A percentile compares a stretch with the other conserved stretches of the same genome.
Evolutionary conservation across 2,329 filamentous ascomycete genomes (phyloP).

Genomic region (Monosporascus sp.): DNA sequence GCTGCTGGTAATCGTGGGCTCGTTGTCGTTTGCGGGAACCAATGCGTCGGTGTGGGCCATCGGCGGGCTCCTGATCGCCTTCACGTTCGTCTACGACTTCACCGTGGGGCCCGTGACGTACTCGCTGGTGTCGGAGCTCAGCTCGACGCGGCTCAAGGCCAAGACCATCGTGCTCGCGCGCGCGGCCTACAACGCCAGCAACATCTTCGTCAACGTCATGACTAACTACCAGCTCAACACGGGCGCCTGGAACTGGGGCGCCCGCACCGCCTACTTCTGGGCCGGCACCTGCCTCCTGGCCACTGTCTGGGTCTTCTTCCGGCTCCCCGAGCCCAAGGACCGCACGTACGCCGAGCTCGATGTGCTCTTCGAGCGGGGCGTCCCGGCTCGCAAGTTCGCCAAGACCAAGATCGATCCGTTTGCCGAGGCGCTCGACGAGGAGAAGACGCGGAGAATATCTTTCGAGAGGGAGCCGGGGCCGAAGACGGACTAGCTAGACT

Average conservation of each 20-base stretch:
- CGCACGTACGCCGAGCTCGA: slow-evolving; percentile 41
- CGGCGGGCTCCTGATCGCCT: slow-evolving; percentile 43
- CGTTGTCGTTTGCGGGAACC: slow-evolving; percentile 29
- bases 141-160: slow-evolving; percentile 47
- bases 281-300: slow-evolving; percentile 42
- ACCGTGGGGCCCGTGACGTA: slow-evolving; percentile 51
- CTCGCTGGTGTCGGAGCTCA: slow-evolving; percentile 46
- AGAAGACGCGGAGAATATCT: not conserved
- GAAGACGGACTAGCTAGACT: too few species aligned
- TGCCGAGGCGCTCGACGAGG: slow-evolving; percentile 7
- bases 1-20: slow-evolving; percentile 36
- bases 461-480: not conserved
- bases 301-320: slow-evolving; percentile 44
- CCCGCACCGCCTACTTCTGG: slow-evolving; percentile 43
- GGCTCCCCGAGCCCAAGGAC: slow-evolving; percentile 49
- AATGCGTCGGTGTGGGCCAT: slow-evolving; percentile 37
- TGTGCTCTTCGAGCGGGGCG: slow-evolving; percentile 33
- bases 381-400: slow-evolving; percentile 36
- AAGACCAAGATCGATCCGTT: slow-evolving; percentile 34
- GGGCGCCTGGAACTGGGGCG: slow-evolving; percentile 42
- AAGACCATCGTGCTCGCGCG: slow-evolving; percentile 51
- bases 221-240: slow-evolving; percentile 44
- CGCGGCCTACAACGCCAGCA: slow-evolving; percentile 41
- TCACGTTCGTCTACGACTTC: slow-evolving; percentile 49
- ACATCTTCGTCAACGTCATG: slow-evolving; percentile 45